phyloP scores from a whole-genome alignment of 495 filamentous ascomycete genomes.

The Neurospora africana region DNA sequence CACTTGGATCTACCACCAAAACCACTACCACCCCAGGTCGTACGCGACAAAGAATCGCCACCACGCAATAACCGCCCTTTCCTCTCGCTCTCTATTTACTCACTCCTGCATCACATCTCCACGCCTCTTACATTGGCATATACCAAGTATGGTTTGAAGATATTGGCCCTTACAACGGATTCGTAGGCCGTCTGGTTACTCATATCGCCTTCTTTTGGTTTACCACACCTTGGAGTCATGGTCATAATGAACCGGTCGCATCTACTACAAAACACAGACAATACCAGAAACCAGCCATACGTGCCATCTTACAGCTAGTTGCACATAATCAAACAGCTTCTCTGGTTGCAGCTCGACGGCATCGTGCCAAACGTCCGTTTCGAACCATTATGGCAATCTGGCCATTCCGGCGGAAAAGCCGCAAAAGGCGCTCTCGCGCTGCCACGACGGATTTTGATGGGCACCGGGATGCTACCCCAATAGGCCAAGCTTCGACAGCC shows the following conservation, averaged over 20 bases:
- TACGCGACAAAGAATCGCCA: not conserved
- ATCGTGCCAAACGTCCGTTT: not conserved
- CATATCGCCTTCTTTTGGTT: not conserved
- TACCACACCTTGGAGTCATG: not conserved
- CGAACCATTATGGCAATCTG: conserved; percentile 54
- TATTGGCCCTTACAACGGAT: conserved; percentile 4
- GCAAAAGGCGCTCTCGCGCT: conserved; percentile 32
- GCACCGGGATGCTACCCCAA: conserved; percentile 10
- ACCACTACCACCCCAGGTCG: not conserved
- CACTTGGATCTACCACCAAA: not conserved
- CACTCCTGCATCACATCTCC: not conserved
- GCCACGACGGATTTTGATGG: conserved; percentile 27
- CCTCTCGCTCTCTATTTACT: not conserved
- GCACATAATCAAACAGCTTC: not conserved
- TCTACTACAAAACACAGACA: conserved; percentile 3
- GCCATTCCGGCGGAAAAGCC: conserved; percentile 64
- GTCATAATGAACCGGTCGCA: conserved; percentile 17
- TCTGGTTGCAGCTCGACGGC: not conserved
- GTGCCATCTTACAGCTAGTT: not conserved
- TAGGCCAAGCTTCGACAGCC: conserved; percentile 5
- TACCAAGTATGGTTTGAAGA: conserved; percentile 17
- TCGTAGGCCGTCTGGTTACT: not conserved
- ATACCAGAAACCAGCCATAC: conserved; percentile 1
- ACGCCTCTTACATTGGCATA: not conserved
- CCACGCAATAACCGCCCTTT: not conserved